A percentile compares a stretch with the other conserved stretches of the same genome.
Conservation (phyloP, 2,329 filamentous ascomycete genomes). For the Xylariomycetidae sp. region DNA sequence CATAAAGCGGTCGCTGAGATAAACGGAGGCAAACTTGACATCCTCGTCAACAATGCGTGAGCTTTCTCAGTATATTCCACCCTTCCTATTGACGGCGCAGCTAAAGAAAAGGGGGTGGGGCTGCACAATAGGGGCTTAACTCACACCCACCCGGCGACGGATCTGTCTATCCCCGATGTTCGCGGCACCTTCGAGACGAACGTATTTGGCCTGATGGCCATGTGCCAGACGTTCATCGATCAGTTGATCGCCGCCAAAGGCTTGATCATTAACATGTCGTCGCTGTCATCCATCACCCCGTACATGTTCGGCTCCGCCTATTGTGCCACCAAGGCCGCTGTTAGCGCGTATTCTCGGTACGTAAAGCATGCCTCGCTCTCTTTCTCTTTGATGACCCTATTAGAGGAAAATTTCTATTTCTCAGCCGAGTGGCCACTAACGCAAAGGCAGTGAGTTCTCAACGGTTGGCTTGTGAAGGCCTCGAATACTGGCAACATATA, state of each 20-base stretch:
- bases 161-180: conserved; percentile 48
- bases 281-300: conserved; percentile 43
- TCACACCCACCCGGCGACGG: conserved; percentile 47
- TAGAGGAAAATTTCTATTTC: neutral
- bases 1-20: conserved; percentile 41
- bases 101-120: too few species aligned
- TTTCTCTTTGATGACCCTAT: neutral
- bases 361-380: neutral
- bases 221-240: conserved; percentile 45
- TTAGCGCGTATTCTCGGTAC: conserved; percentile 47
- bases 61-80: conserved; percentile 16
- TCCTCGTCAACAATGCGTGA: conserved; percentile 58
- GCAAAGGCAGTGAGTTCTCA: too few species aligned
- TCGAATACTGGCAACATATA: too few species aligned
- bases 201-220: conserved; percentile 54
- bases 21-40: conserved; percentile 49
- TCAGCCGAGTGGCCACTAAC: neutral
- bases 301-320: conserved; percentile 52
- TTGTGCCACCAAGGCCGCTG: conserved; percentile 51
- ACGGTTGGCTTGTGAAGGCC: too few species aligned
- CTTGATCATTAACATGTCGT: conserved; percentile 52
- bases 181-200: conserved; percentile 53
- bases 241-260: conserved; percentile 46
- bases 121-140: conserved; percentile 50
- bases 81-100: too few species aligned